phyloP scores from a whole-genome alignment of 2,329 filamentous ascomycete genomes.

The Lachnellula willkommii region DNA sequence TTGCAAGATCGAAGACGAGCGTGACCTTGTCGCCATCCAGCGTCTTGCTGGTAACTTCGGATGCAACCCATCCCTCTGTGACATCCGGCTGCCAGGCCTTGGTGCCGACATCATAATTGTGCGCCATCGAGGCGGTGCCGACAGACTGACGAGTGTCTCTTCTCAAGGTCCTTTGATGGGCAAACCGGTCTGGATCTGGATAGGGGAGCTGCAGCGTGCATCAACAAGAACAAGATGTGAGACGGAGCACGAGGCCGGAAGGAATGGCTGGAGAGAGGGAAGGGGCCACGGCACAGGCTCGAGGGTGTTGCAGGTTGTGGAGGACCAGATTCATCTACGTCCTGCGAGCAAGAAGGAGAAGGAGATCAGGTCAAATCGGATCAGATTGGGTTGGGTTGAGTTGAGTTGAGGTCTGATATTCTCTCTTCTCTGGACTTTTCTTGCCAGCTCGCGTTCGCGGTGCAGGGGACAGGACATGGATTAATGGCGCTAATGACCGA shows the following conservation, averaged over 20 bases:
- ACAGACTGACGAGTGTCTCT: conserved; percentile 10
- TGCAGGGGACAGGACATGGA: too few species aligned
- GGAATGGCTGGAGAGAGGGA: background rate
- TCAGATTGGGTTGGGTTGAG: too few species aligned
- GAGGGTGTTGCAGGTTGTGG: too few species aligned
- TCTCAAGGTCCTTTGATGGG: conserved; percentile 18
- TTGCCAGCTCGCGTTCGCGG: too few species aligned
- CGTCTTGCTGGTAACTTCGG: conserved; percentile 83
- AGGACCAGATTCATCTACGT: too few species aligned
- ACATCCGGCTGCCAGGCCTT: conserved; percentile 97
- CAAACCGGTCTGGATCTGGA: conserved; percentile 16
- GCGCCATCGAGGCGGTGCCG: conserved; percentile 59
- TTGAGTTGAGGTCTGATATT: too few species aligned
- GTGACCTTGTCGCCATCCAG: conserved; percentile 80
- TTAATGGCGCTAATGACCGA: too few species aligned
- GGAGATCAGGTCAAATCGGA: too few species aligned
- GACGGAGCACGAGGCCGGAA: background rate
- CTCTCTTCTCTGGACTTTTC: too few species aligned
- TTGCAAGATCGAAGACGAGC: conserved; percentile 83
- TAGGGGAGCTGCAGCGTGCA: conserved; percentile 23
- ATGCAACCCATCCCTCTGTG: conserved; percentile 95
- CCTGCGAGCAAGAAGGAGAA: too few species aligned
- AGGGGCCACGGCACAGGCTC: background rate
- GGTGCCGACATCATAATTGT: conserved; percentile 93
- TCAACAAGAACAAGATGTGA: conserved; percentile 14